Evolutionary conservation across 2,329 filamentous ascomycete species (phyloP).

Genomic region (Aureobasidium sp.): DNA sequence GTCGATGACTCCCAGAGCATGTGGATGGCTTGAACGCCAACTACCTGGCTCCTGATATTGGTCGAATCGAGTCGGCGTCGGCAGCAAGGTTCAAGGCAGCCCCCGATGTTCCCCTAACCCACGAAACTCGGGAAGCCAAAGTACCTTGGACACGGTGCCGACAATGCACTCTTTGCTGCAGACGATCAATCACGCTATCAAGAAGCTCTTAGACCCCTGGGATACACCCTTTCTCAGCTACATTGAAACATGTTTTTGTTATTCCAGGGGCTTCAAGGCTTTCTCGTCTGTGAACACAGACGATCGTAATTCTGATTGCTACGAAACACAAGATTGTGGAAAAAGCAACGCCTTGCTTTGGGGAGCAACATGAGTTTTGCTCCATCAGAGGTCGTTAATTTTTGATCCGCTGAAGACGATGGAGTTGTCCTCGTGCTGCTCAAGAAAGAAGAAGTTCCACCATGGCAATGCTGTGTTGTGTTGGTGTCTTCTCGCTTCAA

Average conservation of each 20-base stretch:
- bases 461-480: background rate
- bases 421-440: background rate
- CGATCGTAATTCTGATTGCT: background rate
- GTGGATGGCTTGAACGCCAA: background rate
- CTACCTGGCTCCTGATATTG: background rate
- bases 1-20: background rate
- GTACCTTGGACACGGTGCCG: background rate
- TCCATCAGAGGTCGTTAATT: background rate
- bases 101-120: background rate
- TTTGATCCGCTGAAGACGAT: background rate
- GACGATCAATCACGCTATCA: background rate
- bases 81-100: background rate
- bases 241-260: background rate
- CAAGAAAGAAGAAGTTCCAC: background rate
- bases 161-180: background rate
- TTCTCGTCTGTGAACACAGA: background rate
- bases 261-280: background rate
- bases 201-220: background rate
- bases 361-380: background rate
- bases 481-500: background rate
- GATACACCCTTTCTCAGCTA: background rate
- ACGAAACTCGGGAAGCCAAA: background rate
- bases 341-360: background rate
- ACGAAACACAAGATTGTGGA: background rate
- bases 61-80: background rate